Percentiles rank a stretch among this genome's conserved stretches.
phyloP scores from a whole-genome alignment of 2,329 filamentous ascomycete species.

The Thelonectria discophora region DNA sequence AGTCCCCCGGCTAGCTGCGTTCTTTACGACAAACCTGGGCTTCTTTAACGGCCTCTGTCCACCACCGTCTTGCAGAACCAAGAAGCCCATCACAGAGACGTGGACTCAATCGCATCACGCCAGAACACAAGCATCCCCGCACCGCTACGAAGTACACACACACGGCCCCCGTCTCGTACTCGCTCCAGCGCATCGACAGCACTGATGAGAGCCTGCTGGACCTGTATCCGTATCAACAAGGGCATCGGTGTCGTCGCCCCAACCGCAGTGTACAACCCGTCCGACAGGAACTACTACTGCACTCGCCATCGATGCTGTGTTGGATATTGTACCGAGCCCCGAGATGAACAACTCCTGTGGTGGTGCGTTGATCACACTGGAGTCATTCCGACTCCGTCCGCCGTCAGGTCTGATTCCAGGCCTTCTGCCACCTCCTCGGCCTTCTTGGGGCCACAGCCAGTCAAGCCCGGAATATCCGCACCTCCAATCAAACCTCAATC shows the following conservation, averaged over 20 bases:
- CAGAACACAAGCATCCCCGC: not conserved
- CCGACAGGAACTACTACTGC: conserved; percentile 9
- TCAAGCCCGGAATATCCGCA: not conserved
- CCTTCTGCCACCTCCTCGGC: too few species aligned
- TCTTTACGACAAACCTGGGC: not conserved
- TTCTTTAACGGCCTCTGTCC: not conserved
- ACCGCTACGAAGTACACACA: not conserved
- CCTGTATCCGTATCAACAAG: not conserved
- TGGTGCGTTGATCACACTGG: not conserved
- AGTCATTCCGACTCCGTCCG: too few species aligned
- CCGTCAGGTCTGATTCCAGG: too few species aligned
- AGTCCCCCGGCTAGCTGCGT: not conserved
- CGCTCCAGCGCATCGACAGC: not conserved
- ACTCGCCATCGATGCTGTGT: conserved; percentile 8
- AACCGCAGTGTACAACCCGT: not conserved
- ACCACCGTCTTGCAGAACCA: not conserved
- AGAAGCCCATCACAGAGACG: not conserved
- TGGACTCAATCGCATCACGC: conserved; percentile 1
- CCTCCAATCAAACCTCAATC: not conserved
- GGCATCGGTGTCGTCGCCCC: not conserved
- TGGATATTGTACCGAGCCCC: not conserved
- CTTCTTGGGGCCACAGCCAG: too few species aligned
- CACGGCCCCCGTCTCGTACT: not conserved
- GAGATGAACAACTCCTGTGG: not conserved
- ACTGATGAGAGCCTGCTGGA: not conserved